These are phyloP conservation scores for Metschnikowia anglica DNA, from an alignment of 805 yeast species.

Conservation along the genomic window DNA sequence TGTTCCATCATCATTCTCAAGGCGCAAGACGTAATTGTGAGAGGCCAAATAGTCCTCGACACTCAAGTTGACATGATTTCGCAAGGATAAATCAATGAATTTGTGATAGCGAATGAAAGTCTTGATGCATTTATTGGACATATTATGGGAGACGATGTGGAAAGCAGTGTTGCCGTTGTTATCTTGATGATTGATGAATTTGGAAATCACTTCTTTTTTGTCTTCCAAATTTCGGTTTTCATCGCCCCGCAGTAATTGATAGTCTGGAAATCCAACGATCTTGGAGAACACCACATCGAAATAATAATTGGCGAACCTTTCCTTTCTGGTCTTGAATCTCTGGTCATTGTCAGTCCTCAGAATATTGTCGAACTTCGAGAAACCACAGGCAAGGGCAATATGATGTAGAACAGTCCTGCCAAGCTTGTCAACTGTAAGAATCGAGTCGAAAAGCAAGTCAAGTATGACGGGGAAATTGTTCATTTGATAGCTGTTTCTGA, in stretches of 20 bases:
- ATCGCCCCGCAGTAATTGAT: slow-evolving; percentile 19
- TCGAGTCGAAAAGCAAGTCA: slow-evolving; percentile 37
- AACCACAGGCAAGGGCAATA: slow-evolving; percentile 32
- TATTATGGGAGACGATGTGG: slow-evolving; percentile 71
- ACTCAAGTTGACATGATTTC: slow-evolving; percentile 27
- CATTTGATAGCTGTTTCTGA: slow-evolving; percentile 39
- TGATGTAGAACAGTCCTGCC: slow-evolving; percentile 45
- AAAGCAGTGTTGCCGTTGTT: slow-evolving; percentile 92
- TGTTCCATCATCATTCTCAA: slow-evolving; percentile 19
- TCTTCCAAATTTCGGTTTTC: slow-evolving; percentile 18
- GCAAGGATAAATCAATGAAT: slow-evolving; percentile 25
- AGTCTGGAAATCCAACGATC: slow-evolving; percentile 31
- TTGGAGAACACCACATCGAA: slow-evolving; percentile 38
- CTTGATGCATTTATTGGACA: slow-evolving; percentile 26
- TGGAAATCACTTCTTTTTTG: slow-evolving; percentile 32
- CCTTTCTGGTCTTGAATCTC: slow-evolving; percentile 28
- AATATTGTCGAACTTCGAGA: slow-evolving; percentile 9
- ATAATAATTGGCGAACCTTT: slow-evolving; percentile 39
- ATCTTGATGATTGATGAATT: slow-evolving; percentile 83
- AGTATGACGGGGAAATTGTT: slow-evolving; percentile 38
- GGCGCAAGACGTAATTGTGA: slow-evolving; percentile 27
- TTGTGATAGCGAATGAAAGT: slow-evolving; percentile 27
- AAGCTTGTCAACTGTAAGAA: slow-evolving; percentile 36
- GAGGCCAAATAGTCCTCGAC: slow-evolving; percentile 32
- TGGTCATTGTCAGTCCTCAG: slow-evolving; percentile 5